phyloP scores from a whole-genome alignment of 345 rosid genomes.

The Xanthoceras sorbifolium region DNA sequence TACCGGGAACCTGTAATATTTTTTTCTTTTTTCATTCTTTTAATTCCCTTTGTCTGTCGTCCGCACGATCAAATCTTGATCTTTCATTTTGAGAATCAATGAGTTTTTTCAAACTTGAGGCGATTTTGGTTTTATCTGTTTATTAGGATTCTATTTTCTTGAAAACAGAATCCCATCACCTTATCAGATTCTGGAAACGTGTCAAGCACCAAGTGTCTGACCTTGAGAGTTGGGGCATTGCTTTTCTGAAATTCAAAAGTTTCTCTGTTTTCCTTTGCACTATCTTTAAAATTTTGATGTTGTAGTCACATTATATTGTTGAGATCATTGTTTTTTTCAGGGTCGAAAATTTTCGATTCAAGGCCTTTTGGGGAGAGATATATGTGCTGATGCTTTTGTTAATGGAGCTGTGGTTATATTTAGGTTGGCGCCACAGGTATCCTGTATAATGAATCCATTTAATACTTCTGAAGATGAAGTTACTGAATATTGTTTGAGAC shows the following conservation, averaged over 20 bases:
- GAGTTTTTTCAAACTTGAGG: not conserved
- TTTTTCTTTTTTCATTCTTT: too few relatives aligned
- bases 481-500: not conserved
- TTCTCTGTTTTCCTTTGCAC: conserved; percentile 5
- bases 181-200: not conserved
- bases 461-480: not conserved
- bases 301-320: not conserved
- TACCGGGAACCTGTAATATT: too few relatives aligned
- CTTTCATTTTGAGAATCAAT: too few relatives aligned
- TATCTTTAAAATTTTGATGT: not conserved
- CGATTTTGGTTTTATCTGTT: not conserved
- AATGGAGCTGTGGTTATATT: conserved; percentile 86
- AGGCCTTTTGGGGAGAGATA: conserved; percentile 81
- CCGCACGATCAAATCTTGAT: too few relatives aligned
- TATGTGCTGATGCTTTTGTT: conserved; percentile 48
- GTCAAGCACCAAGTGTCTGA: not conserved
- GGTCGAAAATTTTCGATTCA: conserved; percentile 82
- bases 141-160: not conserved
- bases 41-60: too few relatives aligned
- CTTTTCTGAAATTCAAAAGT: not conserved
- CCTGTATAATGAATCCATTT: not conserved
- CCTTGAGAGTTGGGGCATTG: not conserved
- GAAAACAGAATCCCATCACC: not conserved
- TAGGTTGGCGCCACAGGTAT: conserved; percentile 93
- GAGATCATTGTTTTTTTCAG: conserved; percentile 28